These are phyloP conservation scores for Skeletonema potamos DNA, from an alignment of 108 stramenopile genomes.

Conservation along the genomic window DNA sequence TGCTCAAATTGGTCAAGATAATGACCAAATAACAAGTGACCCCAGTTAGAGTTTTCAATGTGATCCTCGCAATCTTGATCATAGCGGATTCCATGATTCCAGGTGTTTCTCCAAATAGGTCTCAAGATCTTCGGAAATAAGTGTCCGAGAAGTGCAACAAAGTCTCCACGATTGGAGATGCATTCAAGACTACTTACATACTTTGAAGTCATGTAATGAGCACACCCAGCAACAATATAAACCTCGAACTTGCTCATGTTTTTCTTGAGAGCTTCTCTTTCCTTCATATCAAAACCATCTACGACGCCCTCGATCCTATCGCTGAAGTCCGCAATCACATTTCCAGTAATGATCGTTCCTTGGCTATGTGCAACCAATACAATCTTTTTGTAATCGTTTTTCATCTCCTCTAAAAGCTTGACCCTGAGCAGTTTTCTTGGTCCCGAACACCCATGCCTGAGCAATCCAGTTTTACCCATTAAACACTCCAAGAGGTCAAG, in stretches of 20 bases:
- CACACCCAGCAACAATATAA: neutral
- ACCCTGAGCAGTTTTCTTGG: neutral
- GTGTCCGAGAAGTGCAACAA: slow-evolving; percentile 2
- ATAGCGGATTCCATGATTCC: neutral
- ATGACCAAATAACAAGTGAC: neutral
- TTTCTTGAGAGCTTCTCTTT: neutral
- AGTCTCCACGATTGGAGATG: neutral
- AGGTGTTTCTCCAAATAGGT: neutral
- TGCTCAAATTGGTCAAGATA: neutral
- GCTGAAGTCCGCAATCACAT: slow-evolving; percentile 3
- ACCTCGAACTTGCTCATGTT: neutral
- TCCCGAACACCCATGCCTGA: neutral
- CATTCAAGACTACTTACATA: slow-evolving; percentile 2
- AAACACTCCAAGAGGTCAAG: neutral
- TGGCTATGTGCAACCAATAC: neutral
- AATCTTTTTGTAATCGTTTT: slow-evolving; percentile 1
- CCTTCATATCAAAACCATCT: no score
- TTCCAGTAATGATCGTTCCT: neutral
- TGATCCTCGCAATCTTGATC: neutral
- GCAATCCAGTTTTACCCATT: slow-evolving; percentile 2
- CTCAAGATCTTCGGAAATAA: neutral
- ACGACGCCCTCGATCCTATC: neutral
- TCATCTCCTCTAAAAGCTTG: neutral
- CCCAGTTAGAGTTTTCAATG: neutral
- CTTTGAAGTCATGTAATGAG: neutral